Conservation (phyloP, 1,284 basidiomycete species). For the Boletus mariae region DNA sequence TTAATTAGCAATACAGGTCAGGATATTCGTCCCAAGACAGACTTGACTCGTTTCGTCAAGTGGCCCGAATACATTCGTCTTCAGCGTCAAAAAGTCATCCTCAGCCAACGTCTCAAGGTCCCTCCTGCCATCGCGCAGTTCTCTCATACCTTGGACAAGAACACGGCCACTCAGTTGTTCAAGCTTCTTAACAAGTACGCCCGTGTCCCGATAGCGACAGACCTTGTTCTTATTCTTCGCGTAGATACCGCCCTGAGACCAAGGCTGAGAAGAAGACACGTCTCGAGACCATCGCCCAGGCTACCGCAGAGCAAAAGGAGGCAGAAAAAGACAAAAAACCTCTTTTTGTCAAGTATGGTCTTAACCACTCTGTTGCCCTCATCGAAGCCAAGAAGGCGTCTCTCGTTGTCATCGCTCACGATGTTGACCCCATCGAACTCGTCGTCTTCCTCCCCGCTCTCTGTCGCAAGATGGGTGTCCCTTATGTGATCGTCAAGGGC, state of each 20-base stretch:
- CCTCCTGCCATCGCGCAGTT: constrained; percentile 99
- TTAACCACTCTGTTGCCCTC: constrained; percentile 95
- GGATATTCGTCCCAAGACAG: constrained; percentile 87
- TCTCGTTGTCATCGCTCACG: constrained; percentile 95
- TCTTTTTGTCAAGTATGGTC: constrained; percentile 92
- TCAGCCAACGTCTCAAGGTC: constrained; percentile 97
- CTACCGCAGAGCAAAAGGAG: constrained; percentile 76
- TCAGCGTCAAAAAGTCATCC: constrained; percentile 98
- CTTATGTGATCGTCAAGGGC: constrained; percentile 97
- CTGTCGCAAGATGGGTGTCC: constrained; percentile 98
- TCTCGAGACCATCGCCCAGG: constrained; percentile 72
- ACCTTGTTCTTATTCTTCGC: not conserved
- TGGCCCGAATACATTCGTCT: constrained; percentile 99
- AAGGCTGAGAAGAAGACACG: constrained; percentile 98
- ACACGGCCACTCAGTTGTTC: constrained; percentile 98
- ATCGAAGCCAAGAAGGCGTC: constrained; percentile 97
- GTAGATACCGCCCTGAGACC: constrained; percentile 78
- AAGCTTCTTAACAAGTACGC: constrained; percentile 93
- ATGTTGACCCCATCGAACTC: constrained; percentile 98
- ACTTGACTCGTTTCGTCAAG: constrained; percentile 98
- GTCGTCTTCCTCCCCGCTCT: constrained; percentile 97
- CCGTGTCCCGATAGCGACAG: not conserved
- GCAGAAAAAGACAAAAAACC: constrained; percentile 88
- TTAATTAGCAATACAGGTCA: constrained; percentile 58
- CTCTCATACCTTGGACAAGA: constrained; percentile 98